Conservation (phyloP, 768 basidiomycete species). For the Collybia sordida region DNA sequence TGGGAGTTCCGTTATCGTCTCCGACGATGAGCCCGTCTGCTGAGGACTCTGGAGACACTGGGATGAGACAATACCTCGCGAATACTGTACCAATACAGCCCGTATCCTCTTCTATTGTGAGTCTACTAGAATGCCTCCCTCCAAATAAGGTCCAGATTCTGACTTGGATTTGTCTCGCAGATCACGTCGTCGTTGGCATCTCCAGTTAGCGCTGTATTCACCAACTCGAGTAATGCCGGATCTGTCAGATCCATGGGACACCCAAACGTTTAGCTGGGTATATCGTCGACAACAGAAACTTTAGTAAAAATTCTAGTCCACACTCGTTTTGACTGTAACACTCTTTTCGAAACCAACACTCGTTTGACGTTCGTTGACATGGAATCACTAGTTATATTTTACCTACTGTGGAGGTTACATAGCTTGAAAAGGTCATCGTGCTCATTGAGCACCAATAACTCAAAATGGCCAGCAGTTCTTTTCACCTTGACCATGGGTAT, state of each 20-base stretch:
- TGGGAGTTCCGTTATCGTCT: constrained; percentile 4
- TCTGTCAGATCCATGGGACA: constrained; percentile 13
- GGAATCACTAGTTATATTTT: too few relatives aligned
- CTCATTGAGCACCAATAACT: too few relatives aligned
- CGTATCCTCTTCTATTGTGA: constrained; percentile 10
- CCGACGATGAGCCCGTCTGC: constrained; percentile 9
- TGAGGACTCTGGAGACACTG: not conserved
- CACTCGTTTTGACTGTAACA: too few relatives aligned
- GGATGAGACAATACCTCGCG: constrained; percentile 17
- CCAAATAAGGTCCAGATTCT: not conserved
- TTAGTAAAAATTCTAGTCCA: too few relatives aligned
- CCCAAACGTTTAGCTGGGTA: constrained; percentile 3
- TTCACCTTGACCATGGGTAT: too few relatives aligned
- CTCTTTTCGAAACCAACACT: too few relatives aligned
- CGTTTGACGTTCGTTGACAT: too few relatives aligned
- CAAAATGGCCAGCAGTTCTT: too few relatives aligned
- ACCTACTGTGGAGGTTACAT: too few relatives aligned
- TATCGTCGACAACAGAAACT: too few relatives aligned
- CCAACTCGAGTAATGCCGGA: constrained; percentile 8
- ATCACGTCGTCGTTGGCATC: constrained; percentile 11
- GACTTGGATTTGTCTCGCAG: constrained; percentile 1
- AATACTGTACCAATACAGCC: constrained; percentile 11
- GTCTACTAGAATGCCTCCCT: constrained; percentile 5
- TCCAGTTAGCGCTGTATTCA: constrained; percentile 13
- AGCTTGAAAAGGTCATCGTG: too few relatives aligned